Evolutionary conservation across 2,329 filamentous ascomycete species (phyloP), one percentile per base, ranked within the genome.

Genomic region (Monilinia polystroma): DNA sequence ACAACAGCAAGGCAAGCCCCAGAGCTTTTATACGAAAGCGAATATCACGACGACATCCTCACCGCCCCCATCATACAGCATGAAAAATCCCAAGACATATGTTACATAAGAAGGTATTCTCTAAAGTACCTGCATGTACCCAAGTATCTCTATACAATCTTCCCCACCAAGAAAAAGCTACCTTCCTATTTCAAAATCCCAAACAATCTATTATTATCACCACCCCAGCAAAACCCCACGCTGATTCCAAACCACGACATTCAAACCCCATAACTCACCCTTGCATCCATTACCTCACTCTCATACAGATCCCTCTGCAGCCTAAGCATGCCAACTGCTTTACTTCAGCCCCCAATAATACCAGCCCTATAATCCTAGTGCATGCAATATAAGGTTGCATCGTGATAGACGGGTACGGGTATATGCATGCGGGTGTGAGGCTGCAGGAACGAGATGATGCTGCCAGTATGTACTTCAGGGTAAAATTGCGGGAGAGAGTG

Each of bases 201-300:
- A 59, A 35, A 8, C 43, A 49, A 59, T 59, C 43, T 59, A 49
- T 59, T 23, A 35, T 49, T 49, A 59, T 59, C 57, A 35, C 26
- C 41, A 49, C 57, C 45, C n/a, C 29, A 49, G 14, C 43, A 53
- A 20, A 59, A 59, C 56, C 56, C 55, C 56, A 47, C 41, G 56
- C 41, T 32, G 41, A 47, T 43, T 43, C 41, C 41, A 43, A 43
- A 43, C 41, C 23, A 10, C 38, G 7, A 38, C 23, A n/a, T 45
- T 45, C 55, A 43, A 43, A 26, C 35, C 32, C 32, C 32, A 35
- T 35, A 7, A 4, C 32, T 8, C 32, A 35, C 32, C 32, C 32
- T 35, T 35, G 32, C 32, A 35, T 6, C 32, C 32, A 35, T 35
- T 8, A 35, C 32, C 32, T 35, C 32, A 35, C 32, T 35, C 32